phyloP scores from a whole-genome alignment of 1,284 basidiomycete genomes.

The Boletus sp. region DNA sequence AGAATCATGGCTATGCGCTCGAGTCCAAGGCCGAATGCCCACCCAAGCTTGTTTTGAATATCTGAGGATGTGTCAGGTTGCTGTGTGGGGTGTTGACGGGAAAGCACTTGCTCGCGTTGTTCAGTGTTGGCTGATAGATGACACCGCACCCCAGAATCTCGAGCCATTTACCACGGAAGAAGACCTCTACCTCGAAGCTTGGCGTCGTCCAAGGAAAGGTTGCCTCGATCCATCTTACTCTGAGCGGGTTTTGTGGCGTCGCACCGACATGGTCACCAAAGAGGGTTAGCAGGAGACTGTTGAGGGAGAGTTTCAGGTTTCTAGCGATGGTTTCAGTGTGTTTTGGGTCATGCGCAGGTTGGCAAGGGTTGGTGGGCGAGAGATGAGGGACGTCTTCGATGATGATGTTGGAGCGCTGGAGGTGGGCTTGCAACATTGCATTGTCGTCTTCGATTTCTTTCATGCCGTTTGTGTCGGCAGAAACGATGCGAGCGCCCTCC shows the following conservation, averaged over 20 bases:
- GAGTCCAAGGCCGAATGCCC: slow-evolving; percentile 98
- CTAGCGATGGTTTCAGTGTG: slow-evolving; percentile 72
- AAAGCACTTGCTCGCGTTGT: slow-evolving; percentile 71
- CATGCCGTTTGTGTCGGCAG: slow-evolving; percentile 50
- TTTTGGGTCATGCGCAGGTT: slow-evolving; percentile 70
- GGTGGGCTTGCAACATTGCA: slow-evolving; percentile 55
- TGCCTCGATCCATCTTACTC: slow-evolving; percentile 96
- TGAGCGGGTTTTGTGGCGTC: slow-evolving; percentile 63
- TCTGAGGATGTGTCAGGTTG: slow-evolving; percentile 44
- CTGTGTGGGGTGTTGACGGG: background rate
- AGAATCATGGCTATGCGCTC: slow-evolving; percentile 99
- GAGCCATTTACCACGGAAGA: slow-evolving; percentile 96
- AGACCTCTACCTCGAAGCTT: slow-evolving; percentile 97
- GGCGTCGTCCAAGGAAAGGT: slow-evolving; percentile 98
- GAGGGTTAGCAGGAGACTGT: slow-evolving; percentile 81
- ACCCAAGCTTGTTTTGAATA: slow-evolving; percentile 83
- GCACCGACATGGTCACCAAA: slow-evolving; percentile 64
- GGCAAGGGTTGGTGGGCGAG: slow-evolving; percentile 77
- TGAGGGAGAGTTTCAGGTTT: slow-evolving; percentile 92
- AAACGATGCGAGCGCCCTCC: slow-evolving; percentile 89
- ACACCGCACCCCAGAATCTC: slow-evolving; percentile 97
- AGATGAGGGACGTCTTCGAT: slow-evolving; percentile 86
- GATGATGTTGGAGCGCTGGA: slow-evolving; percentile 70
- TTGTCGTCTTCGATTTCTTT: slow-evolving; percentile 66
- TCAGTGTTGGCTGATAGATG: slow-evolving; percentile 84